Conservation (phyloP, 1,139 yeast genomes). For the Candida frijolesensis region DNA sequence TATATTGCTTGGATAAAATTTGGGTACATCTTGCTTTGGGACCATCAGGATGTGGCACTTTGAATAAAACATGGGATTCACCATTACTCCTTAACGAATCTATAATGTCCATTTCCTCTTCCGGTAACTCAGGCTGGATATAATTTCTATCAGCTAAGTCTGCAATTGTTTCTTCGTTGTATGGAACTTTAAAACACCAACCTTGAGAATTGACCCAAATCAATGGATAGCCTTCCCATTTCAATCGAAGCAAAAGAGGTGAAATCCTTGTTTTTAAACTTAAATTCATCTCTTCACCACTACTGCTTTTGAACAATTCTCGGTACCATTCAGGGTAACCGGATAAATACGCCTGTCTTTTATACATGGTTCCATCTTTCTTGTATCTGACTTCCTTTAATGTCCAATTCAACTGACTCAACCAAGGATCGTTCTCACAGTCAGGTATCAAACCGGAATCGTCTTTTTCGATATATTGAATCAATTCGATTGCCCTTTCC, state of each 20-base stretch:
- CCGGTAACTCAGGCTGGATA: slow-evolving; percentile 35
- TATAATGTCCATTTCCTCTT: slow-evolving; percentile 23
- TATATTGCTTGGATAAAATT: slow-evolving; percentile 77
- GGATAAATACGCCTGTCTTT: slow-evolving; percentile 75
- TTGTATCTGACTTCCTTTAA: slow-evolving; percentile 60
- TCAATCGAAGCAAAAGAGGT: slow-evolving; percentile 71
- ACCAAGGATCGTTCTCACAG: slow-evolving; percentile 76
- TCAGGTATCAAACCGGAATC: slow-evolving; percentile 30
- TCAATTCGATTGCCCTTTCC: slow-evolving; percentile 62
- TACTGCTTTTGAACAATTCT: slow-evolving; percentile 56
- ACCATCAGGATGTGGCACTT: slow-evolving; percentile 92
- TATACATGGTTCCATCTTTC: slow-evolving; percentile 75
- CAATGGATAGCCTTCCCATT: slow-evolving; percentile 86
- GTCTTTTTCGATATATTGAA: slow-evolving; percentile 33
- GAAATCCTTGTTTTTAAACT: slow-evolving; percentile 76
- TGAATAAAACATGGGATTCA: slow-evolving; percentile 46
- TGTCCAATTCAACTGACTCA: slow-evolving; percentile 87
- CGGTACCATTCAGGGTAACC: slow-evolving; percentile 97
- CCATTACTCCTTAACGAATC: slow-evolving; percentile 29
- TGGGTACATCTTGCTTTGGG: slow-evolving; percentile 71
- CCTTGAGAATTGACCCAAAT: slow-evolving; percentile 80
- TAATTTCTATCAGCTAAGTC: slow-evolving; percentile 57
- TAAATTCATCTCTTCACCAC: slow-evolving; percentile 50
- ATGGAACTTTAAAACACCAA: slow-evolving; percentile 80
- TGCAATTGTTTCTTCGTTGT: slow-evolving; percentile 35